Conservation (phyloP, 371 early-diverging fungal species). For the Ordospora pajunii region DNA sequence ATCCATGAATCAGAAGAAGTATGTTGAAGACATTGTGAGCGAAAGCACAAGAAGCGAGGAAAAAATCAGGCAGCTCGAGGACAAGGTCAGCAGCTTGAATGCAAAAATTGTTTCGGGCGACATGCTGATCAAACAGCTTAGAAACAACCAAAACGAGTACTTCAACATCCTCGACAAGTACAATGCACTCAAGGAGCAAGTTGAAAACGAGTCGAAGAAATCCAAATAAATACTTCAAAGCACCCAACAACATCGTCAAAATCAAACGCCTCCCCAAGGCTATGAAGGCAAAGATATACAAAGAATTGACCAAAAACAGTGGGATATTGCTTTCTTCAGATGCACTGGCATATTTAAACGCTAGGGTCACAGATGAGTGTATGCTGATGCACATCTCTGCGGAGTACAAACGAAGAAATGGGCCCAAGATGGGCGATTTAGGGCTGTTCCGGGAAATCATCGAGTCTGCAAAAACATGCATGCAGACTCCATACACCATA, state of each 20-base stretch:
- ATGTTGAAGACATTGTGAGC: conserved; percentile 28
- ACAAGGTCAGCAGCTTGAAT: conserved; percentile 10
- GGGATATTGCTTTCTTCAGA: conserved; percentile 30
- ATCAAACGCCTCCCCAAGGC: background rate
- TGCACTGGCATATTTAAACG: conserved; percentile 13
- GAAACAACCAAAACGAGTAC: conserved; percentile 46
- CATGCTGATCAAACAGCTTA: conserved; percentile 22
- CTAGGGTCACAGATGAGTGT: background rate
- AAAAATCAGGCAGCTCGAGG: conserved; percentile 9
- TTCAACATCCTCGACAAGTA: conserved; percentile 38
- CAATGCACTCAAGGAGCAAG: conserved; percentile 20
- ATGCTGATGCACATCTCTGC: conserved; percentile 6
- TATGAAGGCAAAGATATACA: conserved; percentile 37
- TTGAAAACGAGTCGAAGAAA: conserved; percentile 18
- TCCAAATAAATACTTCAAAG: conserved; percentile 22
- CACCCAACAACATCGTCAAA: background rate
- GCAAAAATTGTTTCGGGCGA: background rate
- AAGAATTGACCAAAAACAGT: conserved; percentile 34
- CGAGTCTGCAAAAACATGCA: background rate
- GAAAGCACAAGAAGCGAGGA: conserved; percentile 10
- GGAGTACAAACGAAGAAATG: conserved; percentile 23
- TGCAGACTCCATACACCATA: background rate
- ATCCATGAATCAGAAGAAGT: conserved; percentile 29
- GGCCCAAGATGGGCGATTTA: background rate
- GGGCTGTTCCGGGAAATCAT: conserved; percentile 12